Base-by-base conservation (phyloP, 306 rosid genomes). In the Ochetophila trinervis region DNA sequence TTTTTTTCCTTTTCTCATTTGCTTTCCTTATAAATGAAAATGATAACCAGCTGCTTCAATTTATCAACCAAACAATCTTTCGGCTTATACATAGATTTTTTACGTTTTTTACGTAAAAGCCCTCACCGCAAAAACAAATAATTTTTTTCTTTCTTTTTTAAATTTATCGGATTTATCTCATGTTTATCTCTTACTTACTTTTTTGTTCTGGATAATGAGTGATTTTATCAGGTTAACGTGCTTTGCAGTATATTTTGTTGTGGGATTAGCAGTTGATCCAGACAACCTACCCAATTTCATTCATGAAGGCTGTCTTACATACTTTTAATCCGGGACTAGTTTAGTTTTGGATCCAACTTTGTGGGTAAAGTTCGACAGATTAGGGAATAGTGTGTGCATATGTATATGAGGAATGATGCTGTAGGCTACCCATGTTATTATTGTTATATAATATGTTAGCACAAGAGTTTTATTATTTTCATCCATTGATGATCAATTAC, bases 11-110 rank as follows among this genome's bases (percentile, higher is more conserved):
- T 40, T 49, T 64, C 24, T 24, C 47, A 48, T 64, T 56, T 30
- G 24, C 68, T 64, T 24, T 64, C 34, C 55, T 24, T 64, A 16
- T 64, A 64, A n/a, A 17, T 50, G 47, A 49, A 64, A 45, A 50
- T 35, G 53, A 20, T 50, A n/a, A n/a, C 15, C 19, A 50, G 6
- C 48, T 35, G n/a, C 40, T 40, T 40, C 45, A 40, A 40, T 62
- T 47, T 53, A 50, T 64, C 57, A 49, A 64, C 32, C 57, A 19
- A 37, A 16, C 22, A 30, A 19, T 62, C 47, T 64, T 64, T 50
- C 47, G 30, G 10, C 51, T 22, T 17, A 27, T 4, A 1, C 32
- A 27, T 1, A 27, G 32, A 27, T 27, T 27, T 27, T 27, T 27
- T 1, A 27, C 32, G 2, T 27, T 30, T 50, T 18, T 27, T 30